phyloP scores from a whole-genome alignment of 352 stramenopile species.

The Phytophthora ramorum region DNA sequence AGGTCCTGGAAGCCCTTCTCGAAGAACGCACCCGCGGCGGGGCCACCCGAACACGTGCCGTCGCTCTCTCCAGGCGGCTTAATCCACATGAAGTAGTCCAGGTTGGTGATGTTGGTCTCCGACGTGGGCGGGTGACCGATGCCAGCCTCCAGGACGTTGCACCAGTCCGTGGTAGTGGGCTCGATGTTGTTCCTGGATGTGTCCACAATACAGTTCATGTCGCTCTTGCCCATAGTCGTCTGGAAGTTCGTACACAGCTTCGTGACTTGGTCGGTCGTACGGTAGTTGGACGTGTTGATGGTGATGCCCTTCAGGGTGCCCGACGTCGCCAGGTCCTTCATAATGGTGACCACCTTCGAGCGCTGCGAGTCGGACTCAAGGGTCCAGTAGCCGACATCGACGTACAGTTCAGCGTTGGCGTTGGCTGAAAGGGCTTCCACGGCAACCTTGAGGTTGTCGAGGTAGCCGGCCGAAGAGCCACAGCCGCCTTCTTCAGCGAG shows the following conservation, averaged over 20 bases:
- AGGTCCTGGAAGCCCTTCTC: conserved; percentile 57
- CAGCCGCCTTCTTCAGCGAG: conserved; percentile 56
- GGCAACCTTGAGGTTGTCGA: conserved; percentile 55
- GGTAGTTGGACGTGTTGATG: conserved; percentile 79
- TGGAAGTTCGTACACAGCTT: conserved; percentile 53
- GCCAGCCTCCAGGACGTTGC: conserved; percentile 51
- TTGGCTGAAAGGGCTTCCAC: conserved; percentile 53
- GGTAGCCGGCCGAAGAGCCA: conserved; percentile 44
- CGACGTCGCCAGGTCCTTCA: conserved; percentile 41
- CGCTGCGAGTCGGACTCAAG: conserved; percentile 35
- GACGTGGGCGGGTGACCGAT: conserved; percentile 57
- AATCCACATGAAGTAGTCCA: conserved; percentile 83
- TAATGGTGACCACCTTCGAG: conserved; percentile 29
- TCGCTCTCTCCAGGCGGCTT: conserved; percentile 76
- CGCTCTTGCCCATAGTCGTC: conserved; percentile 32
- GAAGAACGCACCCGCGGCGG: conserved; percentile 63
- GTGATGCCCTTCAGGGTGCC: conserved; percentile 50
- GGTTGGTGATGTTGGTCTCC: conserved; percentile 49
- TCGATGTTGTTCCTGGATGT: conserved; percentile 47
- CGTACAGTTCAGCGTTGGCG: conserved; percentile 65
- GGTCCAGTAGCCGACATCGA: conserved; percentile 70
- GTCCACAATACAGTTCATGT: conserved; percentile 49
- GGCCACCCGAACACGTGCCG: conserved; percentile 52
- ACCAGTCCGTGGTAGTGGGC: conserved; percentile 51
- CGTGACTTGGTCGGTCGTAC: conserved; percentile 39